A percentile compares a stretch with the other conserved stretches of the same genome.
Evolutionary conservation across 1,284 basidiomycete genomes (phyloP).

Genomic region (Athelia sp.): DNA sequence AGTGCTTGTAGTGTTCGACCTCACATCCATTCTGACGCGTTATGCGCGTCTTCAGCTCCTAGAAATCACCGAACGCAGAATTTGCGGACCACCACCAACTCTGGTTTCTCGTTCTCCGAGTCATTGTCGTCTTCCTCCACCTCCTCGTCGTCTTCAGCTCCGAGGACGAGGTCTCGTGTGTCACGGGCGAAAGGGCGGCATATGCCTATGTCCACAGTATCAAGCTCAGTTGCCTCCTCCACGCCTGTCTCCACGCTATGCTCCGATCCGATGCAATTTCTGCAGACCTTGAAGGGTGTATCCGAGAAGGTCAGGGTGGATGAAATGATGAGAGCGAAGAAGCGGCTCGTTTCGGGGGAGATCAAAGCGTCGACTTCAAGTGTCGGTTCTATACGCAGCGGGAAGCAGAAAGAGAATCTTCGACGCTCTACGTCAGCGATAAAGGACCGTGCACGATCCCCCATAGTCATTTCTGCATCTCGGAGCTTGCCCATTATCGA

Average conservation of each 20-base stretch:
- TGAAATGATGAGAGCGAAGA: background rate
- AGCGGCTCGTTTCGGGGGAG: background rate
- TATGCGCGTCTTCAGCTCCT: background rate
- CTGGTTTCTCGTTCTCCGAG: background rate
- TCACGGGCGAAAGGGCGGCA: background rate
- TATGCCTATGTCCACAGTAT: background rate
- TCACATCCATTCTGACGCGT: background rate
- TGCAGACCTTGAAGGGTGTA: background rate
- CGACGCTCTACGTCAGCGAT: background rate
- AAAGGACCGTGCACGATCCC: background rate
- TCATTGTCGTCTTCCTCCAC: background rate
- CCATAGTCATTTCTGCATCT: background rate
- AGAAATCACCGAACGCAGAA: background rate
- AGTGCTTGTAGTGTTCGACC: background rate
- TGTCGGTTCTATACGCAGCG: background rate
- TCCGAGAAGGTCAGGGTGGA: background rate
- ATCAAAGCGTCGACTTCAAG: background rate
- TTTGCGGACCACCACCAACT: background rate
- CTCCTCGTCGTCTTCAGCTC: background rate
- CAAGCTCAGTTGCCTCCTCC: background rate
- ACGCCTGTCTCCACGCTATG: background rate
- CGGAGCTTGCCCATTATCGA: background rate
- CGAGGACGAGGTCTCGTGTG: background rate
- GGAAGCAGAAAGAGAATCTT: background rate
- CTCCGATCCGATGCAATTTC: background rate